Conservation (phyloP, 371 early-diverging fungal genomes). For the Dipsacomyces acuminosporus region DNA sequence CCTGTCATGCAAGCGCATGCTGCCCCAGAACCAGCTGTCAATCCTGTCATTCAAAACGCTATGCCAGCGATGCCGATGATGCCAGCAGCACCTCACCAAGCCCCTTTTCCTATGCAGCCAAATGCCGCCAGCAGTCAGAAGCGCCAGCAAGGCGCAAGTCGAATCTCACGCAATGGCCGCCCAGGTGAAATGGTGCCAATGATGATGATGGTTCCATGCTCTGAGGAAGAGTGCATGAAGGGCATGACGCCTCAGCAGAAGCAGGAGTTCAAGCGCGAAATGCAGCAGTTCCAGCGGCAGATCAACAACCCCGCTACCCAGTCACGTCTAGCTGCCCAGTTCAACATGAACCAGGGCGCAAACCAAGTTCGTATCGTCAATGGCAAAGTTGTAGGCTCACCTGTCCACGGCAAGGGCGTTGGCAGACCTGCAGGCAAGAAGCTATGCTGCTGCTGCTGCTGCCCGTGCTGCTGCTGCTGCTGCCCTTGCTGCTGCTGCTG, state of each 20-base stretch:
- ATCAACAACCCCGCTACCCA: no score
- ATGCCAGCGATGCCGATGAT: no score
- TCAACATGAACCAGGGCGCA: no score
- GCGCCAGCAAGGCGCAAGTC: neutral
- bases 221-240: conserved; percentile 31
- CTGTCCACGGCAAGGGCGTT: conserved; percentile 12
- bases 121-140: no score
- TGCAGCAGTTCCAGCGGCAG: conserved; percentile 10
- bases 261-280: conserved; percentile 26
- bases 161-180: neutral
- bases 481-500: conserved; percentile 11
- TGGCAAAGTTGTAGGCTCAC: conserved; percentile 1
- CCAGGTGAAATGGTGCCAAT: conserved; percentile 11
- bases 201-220: conserved; percentile 32
- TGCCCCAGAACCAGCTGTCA: conserved; percentile 4
- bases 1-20: conserved; percentile 1
- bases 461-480: conserved; percentile 15
- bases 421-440: conserved; percentile 18
- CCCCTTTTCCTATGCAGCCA: no score
- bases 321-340: no score
- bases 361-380: no score
- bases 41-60: no score
- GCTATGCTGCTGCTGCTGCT: conserved; percentile 40
- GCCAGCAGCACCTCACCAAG: no score
- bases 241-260: conserved; percentile 34